Conservation (phyloP, 73 alveolate genomes). For the Paramecium primaurelia region DNA sequence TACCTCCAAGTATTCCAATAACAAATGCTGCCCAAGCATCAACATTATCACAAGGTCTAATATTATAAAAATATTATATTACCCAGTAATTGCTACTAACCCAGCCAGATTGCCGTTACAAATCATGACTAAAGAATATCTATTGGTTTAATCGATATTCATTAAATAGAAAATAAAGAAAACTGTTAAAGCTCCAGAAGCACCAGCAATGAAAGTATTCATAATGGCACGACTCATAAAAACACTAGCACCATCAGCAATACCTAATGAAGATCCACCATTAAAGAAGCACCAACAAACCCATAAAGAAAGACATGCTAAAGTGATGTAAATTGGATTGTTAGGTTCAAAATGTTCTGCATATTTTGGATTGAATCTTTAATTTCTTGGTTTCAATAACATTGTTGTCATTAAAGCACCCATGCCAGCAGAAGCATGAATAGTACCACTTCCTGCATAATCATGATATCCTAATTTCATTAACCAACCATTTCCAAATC, state of each 20-base stretch:
- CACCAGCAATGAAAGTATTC: slow-evolving; percentile 64
- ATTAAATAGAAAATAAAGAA: slow-evolving; percentile 15
- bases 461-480: slow-evolving; percentile 45
- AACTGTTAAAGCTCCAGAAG: slow-evolving; percentile 46
- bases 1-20: slow-evolving; percentile 63
- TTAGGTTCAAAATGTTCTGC: slow-evolving; percentile 50
- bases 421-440: slow-evolving; percentile 51
- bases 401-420: slow-evolving; percentile 43
- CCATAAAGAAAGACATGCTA: slow-evolving; percentile 34
- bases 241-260: slow-evolving; percentile 30
- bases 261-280: slow-evolving; percentile 41
- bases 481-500: slow-evolving; percentile 42
- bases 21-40: slow-evolving; percentile 64
- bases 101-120: slow-evolving; percentile 69
- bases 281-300: slow-evolving; percentile 46
- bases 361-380: slow-evolving; percentile 27
- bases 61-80: neutral
- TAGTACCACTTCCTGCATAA: slow-evolving; percentile 41
- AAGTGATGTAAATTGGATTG: slow-evolving; percentile 24
- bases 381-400: neutral
- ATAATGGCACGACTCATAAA: slow-evolving; percentile 59
- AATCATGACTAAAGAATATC: slow-evolving; percentile 50
- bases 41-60: slow-evolving; percentile 56
- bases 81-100: slow-evolving; percentile 64
- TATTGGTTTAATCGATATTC: neutral